A percentile compares a stretch with the other conserved stretches of the same genome.
Evolutionary conservation across 2,329 filamentous ascomycete species (phyloP).

Genomic region (Akanthomyces muscarius): DNA sequence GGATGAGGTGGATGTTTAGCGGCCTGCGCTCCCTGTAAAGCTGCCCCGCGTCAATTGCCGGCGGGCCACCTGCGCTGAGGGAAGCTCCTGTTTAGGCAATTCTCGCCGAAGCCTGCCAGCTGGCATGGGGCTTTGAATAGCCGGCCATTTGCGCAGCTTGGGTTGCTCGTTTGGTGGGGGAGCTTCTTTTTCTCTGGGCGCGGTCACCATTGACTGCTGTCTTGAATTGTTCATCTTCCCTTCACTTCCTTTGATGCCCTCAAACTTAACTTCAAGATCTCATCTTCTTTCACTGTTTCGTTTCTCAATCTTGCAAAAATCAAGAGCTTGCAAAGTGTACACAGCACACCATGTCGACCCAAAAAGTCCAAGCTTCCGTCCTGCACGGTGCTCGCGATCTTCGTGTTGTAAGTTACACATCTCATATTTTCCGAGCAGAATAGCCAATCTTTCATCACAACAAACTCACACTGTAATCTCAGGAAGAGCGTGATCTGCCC

Average conservation of each 20-base stretch:
- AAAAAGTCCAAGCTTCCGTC: constrained; percentile 46
- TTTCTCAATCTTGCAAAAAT: neutral
- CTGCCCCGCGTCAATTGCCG: constrained; percentile 15
- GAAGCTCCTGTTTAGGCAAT: constrained; percentile 11
- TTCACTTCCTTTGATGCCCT: neutral
- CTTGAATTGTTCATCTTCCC: neutral
- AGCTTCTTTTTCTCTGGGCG: neutral
- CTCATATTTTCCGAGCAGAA: neutral
- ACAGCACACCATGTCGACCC: constrained; percentile 7
- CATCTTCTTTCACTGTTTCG: neutral
- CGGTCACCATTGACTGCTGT: neutral
- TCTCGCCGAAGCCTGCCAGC: constrained; percentile 5
- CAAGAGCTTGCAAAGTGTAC: neutral
- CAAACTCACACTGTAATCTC: neutral
- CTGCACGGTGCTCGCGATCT: constrained; percentile 5
- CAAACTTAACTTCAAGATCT: neutral
- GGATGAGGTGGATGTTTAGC: neutral
- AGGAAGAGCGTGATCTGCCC: constrained; percentile 54
- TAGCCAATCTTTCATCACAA: neutral
- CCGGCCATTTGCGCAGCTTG: constrained; percentile 4
- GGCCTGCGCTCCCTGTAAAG: neutral
- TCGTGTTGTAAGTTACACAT: constrained; percentile 15
- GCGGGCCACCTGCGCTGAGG: neutral
- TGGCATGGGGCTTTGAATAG: constrained; percentile 5
- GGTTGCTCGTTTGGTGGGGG: constrained; percentile 8